Percentiles rank a stretch among this genome's conserved stretches.
Evolutionary conservation across 805 yeast species (phyloP).

Genomic region (Yarrowia porcina): DNA sequence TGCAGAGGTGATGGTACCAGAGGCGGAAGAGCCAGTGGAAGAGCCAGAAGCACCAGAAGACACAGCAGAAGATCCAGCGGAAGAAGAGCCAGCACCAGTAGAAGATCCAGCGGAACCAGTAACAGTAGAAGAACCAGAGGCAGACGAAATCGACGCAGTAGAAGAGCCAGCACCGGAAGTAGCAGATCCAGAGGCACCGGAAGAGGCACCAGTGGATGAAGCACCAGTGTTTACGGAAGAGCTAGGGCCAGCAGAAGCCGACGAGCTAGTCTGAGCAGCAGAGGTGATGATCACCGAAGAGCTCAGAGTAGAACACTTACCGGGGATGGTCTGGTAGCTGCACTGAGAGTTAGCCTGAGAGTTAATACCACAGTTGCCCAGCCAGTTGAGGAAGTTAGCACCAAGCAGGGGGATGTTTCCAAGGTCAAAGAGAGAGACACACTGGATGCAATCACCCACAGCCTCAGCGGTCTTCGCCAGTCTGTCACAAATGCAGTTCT

Average conservation of each 20-base stretch:
- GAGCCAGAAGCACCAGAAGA: too few relatives aligned
- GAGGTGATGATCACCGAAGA: background rate
- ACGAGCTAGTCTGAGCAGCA: background rate
- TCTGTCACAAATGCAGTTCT: background rate
- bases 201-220: too few relatives aligned
- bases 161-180: too few relatives aligned
- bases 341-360: background rate
- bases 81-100: too few relatives aligned
- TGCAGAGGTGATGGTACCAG: background rate
- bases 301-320: background rate
- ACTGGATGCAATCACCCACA: conserved; percentile 6
- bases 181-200: background rate
- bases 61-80: too few relatives aligned
- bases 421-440: conserved; percentile 1
- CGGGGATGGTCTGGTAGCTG: background rate
- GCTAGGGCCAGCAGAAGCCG: background rate
- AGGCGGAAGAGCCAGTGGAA: background rate
- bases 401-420: background rate
- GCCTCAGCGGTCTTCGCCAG: background rate
- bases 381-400: background rate
- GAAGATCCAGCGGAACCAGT: background rate
- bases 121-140: too few relatives aligned
- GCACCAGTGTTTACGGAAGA: background rate
- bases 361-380: background rate
- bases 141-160: too few relatives aligned